Evolutionary conservation across 768 basidiomycete genomes (phyloP).

Genomic region (Multifurca ochricompacta): DNA sequence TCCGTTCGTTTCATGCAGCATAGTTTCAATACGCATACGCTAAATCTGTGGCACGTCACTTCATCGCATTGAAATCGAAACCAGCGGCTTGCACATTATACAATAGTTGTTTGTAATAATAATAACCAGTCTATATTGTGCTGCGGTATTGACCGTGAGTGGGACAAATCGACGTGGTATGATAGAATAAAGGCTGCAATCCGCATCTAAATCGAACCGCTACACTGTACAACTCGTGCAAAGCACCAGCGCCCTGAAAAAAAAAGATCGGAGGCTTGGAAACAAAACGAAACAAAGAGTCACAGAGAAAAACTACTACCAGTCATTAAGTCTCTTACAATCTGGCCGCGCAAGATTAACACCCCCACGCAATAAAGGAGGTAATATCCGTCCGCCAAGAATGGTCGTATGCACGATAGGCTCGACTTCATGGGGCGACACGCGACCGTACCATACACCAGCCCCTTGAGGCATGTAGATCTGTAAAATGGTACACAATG

Average conservation of each 20-base stretch:
- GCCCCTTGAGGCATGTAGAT: conserved; percentile 84
- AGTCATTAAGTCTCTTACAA: conserved; percentile 60
- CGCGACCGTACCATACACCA: conserved; percentile 90
- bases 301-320: conserved; percentile 35
- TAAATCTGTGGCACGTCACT: conserved; percentile 2
- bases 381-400: conserved; percentile 73
- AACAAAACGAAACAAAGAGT: too few species aligned
- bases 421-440: conserved; percentile 82
- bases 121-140: background rate
- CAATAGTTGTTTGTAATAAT: conserved; percentile 16
- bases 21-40: conserved; percentile 1
- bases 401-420: conserved; percentile 85
- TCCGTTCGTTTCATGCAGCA: conserved; percentile 2
- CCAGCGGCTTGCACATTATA: background rate
- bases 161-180: background rate
- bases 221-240: too few species aligned
- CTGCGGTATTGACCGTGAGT: background rate
- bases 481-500: conserved; percentile 30
- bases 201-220: too few species aligned
- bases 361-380: conserved; percentile 80
- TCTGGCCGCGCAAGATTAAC: conserved; percentile 69
- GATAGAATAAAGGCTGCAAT: background rate
- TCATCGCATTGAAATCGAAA: background rate
- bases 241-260: background rate
- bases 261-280: background rate